Conservation (phyloP, 176 grass and related monocot genomes). For the Triticum urartu region DNA sequence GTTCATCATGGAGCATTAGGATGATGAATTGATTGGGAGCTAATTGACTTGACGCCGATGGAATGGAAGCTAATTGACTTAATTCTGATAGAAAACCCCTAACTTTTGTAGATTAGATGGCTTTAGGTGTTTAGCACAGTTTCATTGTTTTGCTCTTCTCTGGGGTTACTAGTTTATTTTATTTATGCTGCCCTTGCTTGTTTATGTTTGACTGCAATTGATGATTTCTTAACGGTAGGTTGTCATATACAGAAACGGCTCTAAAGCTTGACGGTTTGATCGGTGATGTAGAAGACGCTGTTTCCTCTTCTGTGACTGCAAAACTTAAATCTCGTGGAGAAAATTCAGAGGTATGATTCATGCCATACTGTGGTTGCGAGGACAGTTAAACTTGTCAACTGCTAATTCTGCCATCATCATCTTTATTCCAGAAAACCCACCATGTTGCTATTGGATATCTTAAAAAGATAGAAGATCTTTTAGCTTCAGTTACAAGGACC, state of each 20-base stretch:
- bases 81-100: background rate
- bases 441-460: slow-evolving; percentile 57
- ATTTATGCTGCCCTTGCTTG: background rate
- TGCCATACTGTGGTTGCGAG: slow-evolving; percentile 11
- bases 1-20: background rate
- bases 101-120: background rate
- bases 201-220: slow-evolving; percentile 32
- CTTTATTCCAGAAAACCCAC: slow-evolving; percentile 51
- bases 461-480: slow-evolving; percentile 73
- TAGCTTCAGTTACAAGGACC: slow-evolving; percentile 52
- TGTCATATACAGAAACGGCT: slow-evolving; percentile 72
- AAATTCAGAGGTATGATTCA: slow-evolving; percentile 63
- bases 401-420: slow-evolving; percentile 15
- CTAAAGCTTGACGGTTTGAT: slow-evolving; percentile 88
- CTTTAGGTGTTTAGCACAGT: background rate
- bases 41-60: background rate
- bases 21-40: background rate
- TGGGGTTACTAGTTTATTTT: background rate
- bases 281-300: slow-evolving; percentile 77
- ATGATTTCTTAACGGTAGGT: slow-evolving; percentile 38
- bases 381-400: slow-evolving; percentile 11
- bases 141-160: slow-evolving; percentile 1
- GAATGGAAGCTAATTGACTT: background rate
- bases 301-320: slow-evolving; percentile 64
- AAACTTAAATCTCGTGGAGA: slow-evolving; percentile 64